Evolutionary conservation across 164 flowering plant genomes (phyloP).

Genomic region (Sextonia rubra): DNA sequence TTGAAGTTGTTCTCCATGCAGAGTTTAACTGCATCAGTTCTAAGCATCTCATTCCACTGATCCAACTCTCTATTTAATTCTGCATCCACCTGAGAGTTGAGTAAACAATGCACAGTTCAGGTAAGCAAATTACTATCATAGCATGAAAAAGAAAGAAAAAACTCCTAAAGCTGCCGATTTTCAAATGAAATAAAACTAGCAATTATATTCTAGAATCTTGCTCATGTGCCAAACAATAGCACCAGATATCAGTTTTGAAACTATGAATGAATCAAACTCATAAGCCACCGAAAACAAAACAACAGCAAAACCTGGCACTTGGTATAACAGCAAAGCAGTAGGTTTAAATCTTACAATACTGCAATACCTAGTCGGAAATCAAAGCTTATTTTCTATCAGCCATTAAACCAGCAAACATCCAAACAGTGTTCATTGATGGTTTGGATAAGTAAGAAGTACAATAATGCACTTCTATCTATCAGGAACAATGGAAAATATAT

Average conservation of each 20-base stretch:
- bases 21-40: constrained; percentile 67
- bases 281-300: not conserved
- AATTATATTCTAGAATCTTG: not conserved
- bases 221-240: not conserved
- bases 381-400: too few relatives aligned
- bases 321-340: not conserved
- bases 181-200: too few relatives aligned
- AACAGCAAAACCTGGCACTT: not conserved
- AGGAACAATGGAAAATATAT: too few relatives aligned
- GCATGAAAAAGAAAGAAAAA: not conserved
- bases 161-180: not conserved
- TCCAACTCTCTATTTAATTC: constrained; percentile 82
- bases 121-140: not conserved
- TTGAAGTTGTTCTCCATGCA: constrained; percentile 92
- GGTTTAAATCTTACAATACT: too few relatives aligned
- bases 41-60: constrained; percentile 92
- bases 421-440: too few relatives aligned
- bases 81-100: constrained; percentile 56
- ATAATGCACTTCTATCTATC: too few relatives aligned
- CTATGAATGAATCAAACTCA: not conserved
- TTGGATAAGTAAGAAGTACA: too few relatives aligned
- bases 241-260: not conserved
- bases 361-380: too few relatives aligned
- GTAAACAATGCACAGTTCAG: not conserved
- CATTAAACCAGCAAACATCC: too few relatives aligned